Conservation (phyloP, 352 stramenopile species). For the Sclerospora graminicola region DNA sequence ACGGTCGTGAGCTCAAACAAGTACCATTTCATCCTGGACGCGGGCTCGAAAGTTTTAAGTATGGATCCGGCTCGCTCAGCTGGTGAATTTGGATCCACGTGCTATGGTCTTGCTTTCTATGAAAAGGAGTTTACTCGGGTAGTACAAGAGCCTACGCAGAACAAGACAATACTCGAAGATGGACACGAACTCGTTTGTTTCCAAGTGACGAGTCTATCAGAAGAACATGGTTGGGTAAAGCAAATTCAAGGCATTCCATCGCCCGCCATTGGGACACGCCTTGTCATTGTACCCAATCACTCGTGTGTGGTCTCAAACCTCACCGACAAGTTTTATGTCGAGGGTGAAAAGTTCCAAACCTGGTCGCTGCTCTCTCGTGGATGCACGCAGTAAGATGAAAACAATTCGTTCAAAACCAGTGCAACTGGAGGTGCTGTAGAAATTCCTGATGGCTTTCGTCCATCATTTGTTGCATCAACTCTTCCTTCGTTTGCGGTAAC, state of each 20-base stretch:
- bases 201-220: slow-evolving; percentile 56
- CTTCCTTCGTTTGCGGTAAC: slow-evolving; percentile 22
- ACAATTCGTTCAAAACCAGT: slow-evolving; percentile 34
- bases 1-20: slow-evolving; percentile 69
- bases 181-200: slow-evolving; percentile 43
- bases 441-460: slow-evolving; percentile 11
- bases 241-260: slow-evolving; percentile 37
- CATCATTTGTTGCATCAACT: slow-evolving; percentile 19
- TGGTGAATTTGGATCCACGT: slow-evolving; percentile 35
- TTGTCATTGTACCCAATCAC: slow-evolving; percentile 65
- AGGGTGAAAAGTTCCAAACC: slow-evolving; percentile 30
- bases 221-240: slow-evolving; percentile 66
- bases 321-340: slow-evolving; percentile 48
- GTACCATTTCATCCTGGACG: slow-evolving; percentile 67
- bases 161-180: slow-evolving; percentile 21
- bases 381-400: slow-evolving; percentile 33
- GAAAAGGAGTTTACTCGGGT: slow-evolving; percentile 58
- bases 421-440: slow-evolving; percentile 20
- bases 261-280: slow-evolving; percentile 37
- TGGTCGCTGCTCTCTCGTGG: slow-evolving; percentile 49
- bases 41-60: slow-evolving; percentile 61
- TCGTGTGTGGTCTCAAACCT: slow-evolving; percentile 59
- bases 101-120: slow-evolving; percentile 57
- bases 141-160: slow-evolving; percentile 35
- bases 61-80: slow-evolving; percentile 27